Conservation (phyloP, 192 early-diverging fungal genomes). For the Gamsiella multidivaricata region DNA sequence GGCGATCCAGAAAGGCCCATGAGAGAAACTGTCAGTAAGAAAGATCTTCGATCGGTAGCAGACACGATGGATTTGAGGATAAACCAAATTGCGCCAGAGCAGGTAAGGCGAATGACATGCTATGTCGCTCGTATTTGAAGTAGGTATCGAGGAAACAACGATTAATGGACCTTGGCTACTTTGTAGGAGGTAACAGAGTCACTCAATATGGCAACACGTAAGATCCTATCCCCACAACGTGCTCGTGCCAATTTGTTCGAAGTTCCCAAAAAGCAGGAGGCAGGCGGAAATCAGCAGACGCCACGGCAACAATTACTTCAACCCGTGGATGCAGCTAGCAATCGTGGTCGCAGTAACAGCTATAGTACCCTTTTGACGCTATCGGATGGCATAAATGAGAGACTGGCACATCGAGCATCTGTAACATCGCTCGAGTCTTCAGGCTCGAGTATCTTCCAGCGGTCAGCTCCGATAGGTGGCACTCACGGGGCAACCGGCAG, state of each 20-base stretch:
- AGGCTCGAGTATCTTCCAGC: slow-evolving; percentile 21
- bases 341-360: slow-evolving; percentile 5
- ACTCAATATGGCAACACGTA: slow-evolving; percentile 4
- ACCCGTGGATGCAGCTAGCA: neutral
- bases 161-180: too few relatives aligned
- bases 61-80: neutral
- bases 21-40: neutral
- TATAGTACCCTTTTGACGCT: neutral
- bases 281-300: neutral
- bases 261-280: slow-evolving; percentile 18
- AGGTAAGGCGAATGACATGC: slow-evolving; percentile 11
- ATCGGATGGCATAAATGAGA: neutral
- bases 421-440: slow-evolving; percentile 39
- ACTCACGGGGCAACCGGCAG: neutral
- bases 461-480: neutral
- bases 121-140: too few relatives aligned
- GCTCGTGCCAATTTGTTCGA: slow-evolving; percentile 19
- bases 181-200: slow-evolving; percentile 1
- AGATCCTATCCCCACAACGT: slow-evolving; percentile 14
- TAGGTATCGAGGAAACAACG: too few relatives aligned
- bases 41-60: too few relatives aligned
- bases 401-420: slow-evolving; percentile 22
- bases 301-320: slow-evolving; percentile 3
- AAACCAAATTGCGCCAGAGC: slow-evolving; percentile 6
- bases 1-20: neutral